These are phyloP conservation scores for Tetrastigma voinierianum DNA, from an alignment of 164 flowering plant species.

Conservation along the genomic window DNA sequence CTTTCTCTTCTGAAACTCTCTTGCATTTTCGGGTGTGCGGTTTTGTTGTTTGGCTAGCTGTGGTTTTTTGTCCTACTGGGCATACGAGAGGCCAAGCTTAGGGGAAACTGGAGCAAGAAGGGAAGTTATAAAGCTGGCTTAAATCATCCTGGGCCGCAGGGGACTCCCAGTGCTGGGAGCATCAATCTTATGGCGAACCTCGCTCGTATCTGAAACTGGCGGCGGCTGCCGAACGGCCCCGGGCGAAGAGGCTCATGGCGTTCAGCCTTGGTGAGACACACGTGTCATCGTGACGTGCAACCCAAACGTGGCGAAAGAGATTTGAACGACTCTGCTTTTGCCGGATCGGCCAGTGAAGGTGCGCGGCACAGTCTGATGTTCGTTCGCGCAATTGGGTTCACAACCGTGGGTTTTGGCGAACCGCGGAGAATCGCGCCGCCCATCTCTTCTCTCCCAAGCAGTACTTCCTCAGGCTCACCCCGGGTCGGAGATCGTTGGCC, in stretches of 20 bases:
- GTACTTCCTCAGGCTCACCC: conserved; percentile 19
- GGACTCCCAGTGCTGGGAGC: conserved; percentile 25
- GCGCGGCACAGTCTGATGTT: conserved; percentile 55
- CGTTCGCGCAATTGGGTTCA: conserved; percentile 74
- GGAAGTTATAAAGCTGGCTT: not conserved
- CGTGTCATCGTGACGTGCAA: conserved; percentile 43
- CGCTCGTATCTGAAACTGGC: conserved; percentile 53
- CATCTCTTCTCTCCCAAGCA: conserved; percentile 58
- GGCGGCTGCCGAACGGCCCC: conserved; percentile 17
- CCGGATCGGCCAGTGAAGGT: conserved; percentile 61
- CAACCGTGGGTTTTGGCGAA: conserved; percentile 64
- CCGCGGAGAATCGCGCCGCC: conserved; percentile 43
- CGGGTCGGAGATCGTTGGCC: conserved; percentile 27
- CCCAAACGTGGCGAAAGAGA: conserved; percentile 55
- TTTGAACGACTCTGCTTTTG: conserved; percentile 46
- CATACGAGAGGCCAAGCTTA: conserved; percentile 63
- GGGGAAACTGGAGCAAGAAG: conserved; percentile 34
- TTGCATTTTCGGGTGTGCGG: conserved; percentile 4
- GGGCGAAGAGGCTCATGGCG: conserved; percentile 58
- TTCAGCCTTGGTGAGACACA: conserved; percentile 54
- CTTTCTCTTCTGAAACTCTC: conserved; percentile 15
- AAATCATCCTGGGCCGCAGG: conserved; percentile 62
- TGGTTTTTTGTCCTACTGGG: conserved; percentile 36
- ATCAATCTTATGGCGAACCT: conserved; percentile 26
- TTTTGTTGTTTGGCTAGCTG: conserved; percentile 24